phyloP scores from a whole-genome alignment of 345 rosid species.

The Gynandropsis gynandra region DNA sequence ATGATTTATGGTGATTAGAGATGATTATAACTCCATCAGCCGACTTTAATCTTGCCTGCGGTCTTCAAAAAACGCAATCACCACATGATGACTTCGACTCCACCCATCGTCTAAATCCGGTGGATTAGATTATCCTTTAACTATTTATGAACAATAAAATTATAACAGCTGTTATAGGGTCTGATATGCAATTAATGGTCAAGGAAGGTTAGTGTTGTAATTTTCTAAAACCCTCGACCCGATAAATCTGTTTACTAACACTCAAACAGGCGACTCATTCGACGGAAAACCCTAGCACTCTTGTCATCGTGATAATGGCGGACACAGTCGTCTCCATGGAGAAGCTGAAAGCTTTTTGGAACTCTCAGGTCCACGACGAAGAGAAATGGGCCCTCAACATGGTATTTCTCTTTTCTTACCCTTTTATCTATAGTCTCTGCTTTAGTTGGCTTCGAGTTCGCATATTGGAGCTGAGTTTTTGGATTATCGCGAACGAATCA shows the following conservation, averaged over 20 bases:
- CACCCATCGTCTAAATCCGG: too few species aligned
- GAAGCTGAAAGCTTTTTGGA: constrained; percentile 48
- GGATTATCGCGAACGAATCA: not conserved
- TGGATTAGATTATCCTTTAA: too few species aligned
- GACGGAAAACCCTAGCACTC: constrained; percentile 8
- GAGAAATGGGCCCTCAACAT: constrained; percentile 64
- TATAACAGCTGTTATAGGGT: too few species aligned
- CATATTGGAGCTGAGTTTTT: not conserved
- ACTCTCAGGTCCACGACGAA: constrained; percentile 62
- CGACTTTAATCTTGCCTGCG: too few species aligned
- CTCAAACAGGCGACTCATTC: constrained; percentile 1
- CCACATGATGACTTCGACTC: too few species aligned
- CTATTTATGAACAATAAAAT: too few species aligned
- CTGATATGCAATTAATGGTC: too few species aligned
- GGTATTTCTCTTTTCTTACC: constrained; percentile 26
- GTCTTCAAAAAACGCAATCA: too few species aligned
- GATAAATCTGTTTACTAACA: not conserved
- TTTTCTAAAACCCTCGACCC: constrained; percentile 2
- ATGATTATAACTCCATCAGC: too few species aligned
- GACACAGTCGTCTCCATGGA: constrained; percentile 37
- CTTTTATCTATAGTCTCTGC: not conserved
- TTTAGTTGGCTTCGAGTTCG: constrained; percentile 2
- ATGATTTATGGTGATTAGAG: too few species aligned
- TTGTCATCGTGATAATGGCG: constrained; percentile 39
- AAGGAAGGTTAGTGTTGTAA: constrained; percentile 23